Percentiles rank a stretch among this genome's conserved stretches.
Evolutionary conservation across 1,284 basidiomycete species (phyloP).

Genomic region (Erythrobasidium hasegawianum): DNA sequence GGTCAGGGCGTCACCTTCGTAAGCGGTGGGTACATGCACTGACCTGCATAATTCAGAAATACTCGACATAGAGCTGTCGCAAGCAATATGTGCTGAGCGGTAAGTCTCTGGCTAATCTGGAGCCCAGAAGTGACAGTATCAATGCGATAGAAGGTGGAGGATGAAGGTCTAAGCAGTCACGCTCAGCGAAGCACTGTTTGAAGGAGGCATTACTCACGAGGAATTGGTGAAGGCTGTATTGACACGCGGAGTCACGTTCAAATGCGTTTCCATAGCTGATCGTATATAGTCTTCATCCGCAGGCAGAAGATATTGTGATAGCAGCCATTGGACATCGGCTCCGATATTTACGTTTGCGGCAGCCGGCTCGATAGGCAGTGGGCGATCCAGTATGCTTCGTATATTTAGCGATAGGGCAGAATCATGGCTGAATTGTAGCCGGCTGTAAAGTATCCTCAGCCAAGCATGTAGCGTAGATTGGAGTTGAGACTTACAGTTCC

Average conservation of each 20-base stretch:
- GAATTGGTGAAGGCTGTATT: slow-evolving; percentile 52
- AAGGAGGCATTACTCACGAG: too few species aligned
- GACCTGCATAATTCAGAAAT: slow-evolving; percentile 68
- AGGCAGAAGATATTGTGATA: slow-evolving; percentile 14
- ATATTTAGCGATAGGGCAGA: neutral
- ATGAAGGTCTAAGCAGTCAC: too few species aligned
- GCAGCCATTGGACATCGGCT: slow-evolving; percentile 13
- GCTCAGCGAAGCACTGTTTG: too few species aligned
- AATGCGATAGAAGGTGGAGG: too few species aligned
- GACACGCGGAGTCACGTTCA: slow-evolving; percentile 49
- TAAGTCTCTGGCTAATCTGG: slow-evolving; percentile 64
- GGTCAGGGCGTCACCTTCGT: too few species aligned
- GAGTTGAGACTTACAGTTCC: slow-evolving; percentile 57
- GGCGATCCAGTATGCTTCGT: neutral
- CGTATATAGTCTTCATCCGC: slow-evolving; percentile 11
- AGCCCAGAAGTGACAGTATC: slow-evolving; percentile 52
- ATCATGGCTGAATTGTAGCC: neutral
- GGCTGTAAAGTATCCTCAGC: neutral
- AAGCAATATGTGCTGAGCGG: slow-evolving; percentile 65
- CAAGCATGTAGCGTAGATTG: neutral
- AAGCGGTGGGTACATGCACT: too few species aligned
- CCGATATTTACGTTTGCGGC: neutral
- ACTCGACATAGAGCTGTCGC: slow-evolving; percentile 66
- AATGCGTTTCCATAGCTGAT: neutral
- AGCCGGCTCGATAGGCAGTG: neutral